Conservation (phyloP, 1,284 basidiomycete species). For the Trichosporon coremiiforme region DNA sequence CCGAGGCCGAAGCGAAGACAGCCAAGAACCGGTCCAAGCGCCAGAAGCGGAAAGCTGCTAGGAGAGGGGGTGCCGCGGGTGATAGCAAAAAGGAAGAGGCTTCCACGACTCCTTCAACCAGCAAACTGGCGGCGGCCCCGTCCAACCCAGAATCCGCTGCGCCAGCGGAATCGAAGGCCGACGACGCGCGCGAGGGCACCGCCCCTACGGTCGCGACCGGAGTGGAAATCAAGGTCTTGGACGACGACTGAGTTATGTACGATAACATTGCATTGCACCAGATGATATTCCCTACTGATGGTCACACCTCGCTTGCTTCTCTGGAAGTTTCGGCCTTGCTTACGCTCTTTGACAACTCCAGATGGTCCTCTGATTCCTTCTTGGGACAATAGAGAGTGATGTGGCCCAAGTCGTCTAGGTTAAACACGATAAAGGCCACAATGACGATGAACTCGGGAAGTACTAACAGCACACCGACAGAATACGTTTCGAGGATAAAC, state of each 20-base stretch:
- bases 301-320: neutral
- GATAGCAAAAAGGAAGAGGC: neutral
- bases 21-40: constrained; percentile 90
- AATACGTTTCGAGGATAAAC: constrained; percentile 3
- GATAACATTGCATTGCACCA: neutral
- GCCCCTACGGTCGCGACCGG: neutral
- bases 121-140: neutral
- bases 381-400: neutral
- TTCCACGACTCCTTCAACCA: neutral
- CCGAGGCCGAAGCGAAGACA: constrained; percentile 76
- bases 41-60: constrained; percentile 79
- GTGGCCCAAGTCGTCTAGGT: constrained; percentile 21
- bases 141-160: neutral
- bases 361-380: neutral
- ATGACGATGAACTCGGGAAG: constrained; percentile 26
- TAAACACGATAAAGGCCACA: neutral
- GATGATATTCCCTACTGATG: neutral
- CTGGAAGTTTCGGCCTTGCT: neutral
- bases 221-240: constrained; percentile 5
- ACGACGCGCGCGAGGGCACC: neutral
- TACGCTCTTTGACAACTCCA: neutral
- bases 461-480: constrained; percentile 22
- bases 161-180: neutral
- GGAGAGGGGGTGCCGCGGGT: constrained; percentile 54
- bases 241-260: constrained; percentile 12